These are phyloP conservation scores for Lolium rigidum DNA, from an alignment of 176 grass and related monocot genomes.

Conservation along the genomic window DNA sequence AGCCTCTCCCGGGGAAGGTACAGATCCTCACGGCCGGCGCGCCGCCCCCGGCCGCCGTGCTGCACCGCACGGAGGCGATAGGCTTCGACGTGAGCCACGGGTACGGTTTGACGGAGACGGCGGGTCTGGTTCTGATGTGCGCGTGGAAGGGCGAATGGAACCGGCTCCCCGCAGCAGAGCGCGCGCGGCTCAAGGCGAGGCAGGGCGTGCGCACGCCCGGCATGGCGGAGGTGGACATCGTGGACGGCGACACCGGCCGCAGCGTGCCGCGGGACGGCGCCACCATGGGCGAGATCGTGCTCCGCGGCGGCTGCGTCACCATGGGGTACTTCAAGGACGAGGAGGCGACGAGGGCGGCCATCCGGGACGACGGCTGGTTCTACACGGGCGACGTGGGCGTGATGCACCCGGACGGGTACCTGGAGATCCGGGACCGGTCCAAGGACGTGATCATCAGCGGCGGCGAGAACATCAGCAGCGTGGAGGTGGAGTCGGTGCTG, in stretches of 20 bases:
- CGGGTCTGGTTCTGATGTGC: conserved; percentile 57
- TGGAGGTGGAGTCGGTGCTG: conserved; percentile 82
- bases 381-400: conserved; percentile 88
- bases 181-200: conserved; percentile 73
- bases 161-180: conserved; percentile 55
- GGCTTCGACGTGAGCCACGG: conserved; percentile 82
- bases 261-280: conserved; percentile 60
- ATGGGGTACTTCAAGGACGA: conserved; percentile 75
- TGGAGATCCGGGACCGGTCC: conserved; percentile 89
- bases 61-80: conserved; percentile 62
- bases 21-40: conserved; percentile 74
- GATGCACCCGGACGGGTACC: conserved; percentile 84
- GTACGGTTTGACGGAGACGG: conserved; percentile 84
- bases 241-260: conserved; percentile 63
- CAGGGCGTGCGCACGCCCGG: conserved; percentile 70
- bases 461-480: conserved; percentile 96
- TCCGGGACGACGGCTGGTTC: conserved; percentile 76
- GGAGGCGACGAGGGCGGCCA: conserved; percentile 44
- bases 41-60: conserved; percentile 69
- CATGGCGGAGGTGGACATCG: conserved; percentile 58
- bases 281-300: conserved; percentile 75
- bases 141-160: conserved; percentile 85
- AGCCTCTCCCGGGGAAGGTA: conserved; percentile 55
- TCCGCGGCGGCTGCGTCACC: conserved; percentile 68
- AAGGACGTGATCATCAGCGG: conserved; percentile 98